Evolutionary conservation across 805 yeast genomes (phyloP).

Genomic region (Jamesozyma gamospora): DNA sequence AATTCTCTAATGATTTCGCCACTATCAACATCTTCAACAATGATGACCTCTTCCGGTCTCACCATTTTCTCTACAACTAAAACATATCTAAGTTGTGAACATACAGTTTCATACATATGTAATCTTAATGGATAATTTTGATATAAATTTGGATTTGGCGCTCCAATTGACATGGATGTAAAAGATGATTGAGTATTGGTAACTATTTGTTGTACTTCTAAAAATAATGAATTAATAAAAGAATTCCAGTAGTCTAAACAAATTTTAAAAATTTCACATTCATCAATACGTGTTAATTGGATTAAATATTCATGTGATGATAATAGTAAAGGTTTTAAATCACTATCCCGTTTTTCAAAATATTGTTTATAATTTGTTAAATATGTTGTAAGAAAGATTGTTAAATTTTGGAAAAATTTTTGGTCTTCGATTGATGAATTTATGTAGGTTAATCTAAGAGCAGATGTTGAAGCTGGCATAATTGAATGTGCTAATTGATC

Average conservation of each 20-base stretch:
- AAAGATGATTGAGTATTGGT: constrained; percentile 29
- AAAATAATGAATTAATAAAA: constrained; percentile 66
- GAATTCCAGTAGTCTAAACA: constrained; percentile 90
- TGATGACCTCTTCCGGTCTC: constrained; percentile 90
- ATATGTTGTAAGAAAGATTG: constrained; percentile 82
- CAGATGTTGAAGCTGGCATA: constrained; percentile 53
- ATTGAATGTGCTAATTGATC: constrained; percentile 48
- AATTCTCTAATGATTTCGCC: constrained; percentile 96
- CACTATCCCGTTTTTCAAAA: constrained; percentile 42
- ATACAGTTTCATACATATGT: constrained; percentile 64
- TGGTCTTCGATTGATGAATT: constrained; percentile 72
- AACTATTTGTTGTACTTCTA: constrained; percentile 76
- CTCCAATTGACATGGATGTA: constrained; percentile 51
- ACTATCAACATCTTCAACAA: constrained; percentile 86
- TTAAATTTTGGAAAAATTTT: constrained; percentile 85
- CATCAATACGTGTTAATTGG: constrained; percentile 77
- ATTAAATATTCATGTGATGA: constrained; percentile 71
- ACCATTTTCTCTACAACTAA: constrained; percentile 87
- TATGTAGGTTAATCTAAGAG: constrained; percentile 59
- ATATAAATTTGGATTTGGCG: constrained; percentile 69
- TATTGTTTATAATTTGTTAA: constrained; percentile 58
- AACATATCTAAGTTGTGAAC: constrained; percentile 72
- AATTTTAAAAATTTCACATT: constrained; percentile 87
- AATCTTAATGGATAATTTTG: constrained; percentile 72
- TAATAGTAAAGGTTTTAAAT: constrained; percentile 45